Conservation (phyloP, 208 protist species). For the Borovskyia barvae region DNA sequence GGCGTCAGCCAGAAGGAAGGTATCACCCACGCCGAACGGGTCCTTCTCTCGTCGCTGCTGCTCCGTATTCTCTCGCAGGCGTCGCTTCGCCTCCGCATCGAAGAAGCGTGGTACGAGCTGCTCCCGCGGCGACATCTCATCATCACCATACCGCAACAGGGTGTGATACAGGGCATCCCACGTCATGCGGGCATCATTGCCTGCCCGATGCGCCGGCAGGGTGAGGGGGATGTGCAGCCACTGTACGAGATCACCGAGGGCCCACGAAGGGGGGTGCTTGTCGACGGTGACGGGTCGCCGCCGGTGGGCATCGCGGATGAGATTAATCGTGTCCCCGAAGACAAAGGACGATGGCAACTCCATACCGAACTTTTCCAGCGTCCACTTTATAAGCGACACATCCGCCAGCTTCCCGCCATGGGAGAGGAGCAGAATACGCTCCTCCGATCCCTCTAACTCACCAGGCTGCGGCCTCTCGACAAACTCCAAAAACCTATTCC, state of each 20-base stretch:
- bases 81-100: constrained; percentile 70
- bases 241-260: constrained; percentile 70
- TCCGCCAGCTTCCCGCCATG: constrained; percentile 90
- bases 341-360: constrained; percentile 60
- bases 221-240: constrained; percentile 82
- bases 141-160: constrained; percentile 84
- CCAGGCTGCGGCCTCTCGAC: constrained; percentile 66
- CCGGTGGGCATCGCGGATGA: constrained; percentile 86
- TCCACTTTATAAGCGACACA: constrained; percentile 86
- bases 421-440: constrained; percentile 74
- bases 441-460: constrained; percentile 55
- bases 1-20: constrained; percentile 29
- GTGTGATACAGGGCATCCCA: constrained; percentile 91
- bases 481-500: constrained; percentile 66
- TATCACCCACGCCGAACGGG: constrained; percentile 2
- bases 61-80: constrained; percentile 37
- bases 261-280: constrained; percentile 87
- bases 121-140: constrained; percentile 81
- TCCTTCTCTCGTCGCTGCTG: background rate
- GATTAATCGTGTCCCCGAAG: constrained; percentile 87
- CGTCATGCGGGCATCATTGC: constrained; percentile 89
- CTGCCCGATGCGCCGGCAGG: constrained; percentile 75
- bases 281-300: constrained; percentile 87
- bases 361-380: constrained; percentile 67
- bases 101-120: constrained; percentile 89